phyloP scores from a whole-genome alignment of 1,284 basidiomycete species.

The Trametes sp. region DNA sequence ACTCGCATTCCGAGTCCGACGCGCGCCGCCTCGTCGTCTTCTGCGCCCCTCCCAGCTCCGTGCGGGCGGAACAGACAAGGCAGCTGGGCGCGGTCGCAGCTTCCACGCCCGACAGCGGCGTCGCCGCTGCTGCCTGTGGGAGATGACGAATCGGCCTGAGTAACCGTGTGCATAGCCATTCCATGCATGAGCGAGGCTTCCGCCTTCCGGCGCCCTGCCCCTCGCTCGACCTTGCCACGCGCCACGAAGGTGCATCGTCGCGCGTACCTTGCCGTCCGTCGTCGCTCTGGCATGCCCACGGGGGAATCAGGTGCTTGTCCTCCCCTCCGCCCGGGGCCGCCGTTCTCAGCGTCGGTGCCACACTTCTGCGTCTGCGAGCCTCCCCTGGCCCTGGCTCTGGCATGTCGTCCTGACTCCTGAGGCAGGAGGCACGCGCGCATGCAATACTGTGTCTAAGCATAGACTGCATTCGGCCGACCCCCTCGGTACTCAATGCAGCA shows the following conservation, averaged over 20 bases:
- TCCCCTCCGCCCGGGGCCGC: neutral
- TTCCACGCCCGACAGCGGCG: slow-evolving; percentile 4
- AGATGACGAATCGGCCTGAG: slow-evolving; percentile 13
- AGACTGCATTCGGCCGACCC: neutral
- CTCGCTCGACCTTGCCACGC: no score
- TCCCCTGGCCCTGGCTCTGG: slow-evolving; percentile 12
- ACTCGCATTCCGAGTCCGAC: slow-evolving; percentile 3
- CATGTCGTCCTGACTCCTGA: neutral
- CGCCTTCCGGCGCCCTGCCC: neutral
- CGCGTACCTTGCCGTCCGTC: neutral
- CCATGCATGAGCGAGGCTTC: slow-evolving; percentile 6
- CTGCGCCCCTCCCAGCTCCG: slow-evolving; percentile 1
- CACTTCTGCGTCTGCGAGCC: neutral
- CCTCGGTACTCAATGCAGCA: neutral
- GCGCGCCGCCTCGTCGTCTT: neutral
- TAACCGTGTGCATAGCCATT: slow-evolving; percentile 16
- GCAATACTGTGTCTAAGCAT: slow-evolving; percentile 1
- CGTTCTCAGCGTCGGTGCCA: neutral
- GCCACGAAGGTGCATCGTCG: slow-evolving; percentile 9
- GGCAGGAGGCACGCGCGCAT: neutral
- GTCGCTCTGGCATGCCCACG: no score
- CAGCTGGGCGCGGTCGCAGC: neutral
- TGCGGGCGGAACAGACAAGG: neutral
- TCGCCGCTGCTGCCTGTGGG: neutral
- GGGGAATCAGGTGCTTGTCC: slow-evolving; percentile 11